Conservation (phyloP, 2,329 filamentous ascomycete genomes). For the Chaetomium globosum region DNA sequence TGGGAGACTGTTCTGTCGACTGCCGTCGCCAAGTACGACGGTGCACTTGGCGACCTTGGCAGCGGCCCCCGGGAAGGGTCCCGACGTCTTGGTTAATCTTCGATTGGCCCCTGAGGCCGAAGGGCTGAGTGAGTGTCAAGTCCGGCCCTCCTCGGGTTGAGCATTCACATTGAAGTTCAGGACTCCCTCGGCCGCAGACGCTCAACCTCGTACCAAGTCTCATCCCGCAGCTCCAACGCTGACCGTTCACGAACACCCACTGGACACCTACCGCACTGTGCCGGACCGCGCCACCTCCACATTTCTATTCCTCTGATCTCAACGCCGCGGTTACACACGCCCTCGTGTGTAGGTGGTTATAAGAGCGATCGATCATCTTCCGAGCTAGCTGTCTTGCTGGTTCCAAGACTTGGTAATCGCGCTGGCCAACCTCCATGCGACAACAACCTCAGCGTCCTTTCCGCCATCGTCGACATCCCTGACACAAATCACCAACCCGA, state of each 20-base stretch:
- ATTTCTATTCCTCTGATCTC: not conserved
- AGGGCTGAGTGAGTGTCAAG: conserved; percentile 11
- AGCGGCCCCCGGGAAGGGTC: conserved; percentile 15
- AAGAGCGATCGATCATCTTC: not conserved
- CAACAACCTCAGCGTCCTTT: conserved; percentile 26
- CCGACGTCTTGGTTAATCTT: conserved; percentile 25
- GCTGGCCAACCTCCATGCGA: conserved; percentile 24
- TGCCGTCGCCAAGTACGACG: conserved; percentile 32
- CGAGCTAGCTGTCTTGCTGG: not conserved
- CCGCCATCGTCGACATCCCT: conserved; percentile 30
- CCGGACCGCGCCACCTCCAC: not conserved
- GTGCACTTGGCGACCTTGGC: conserved; percentile 29
- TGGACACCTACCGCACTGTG: too few species aligned
- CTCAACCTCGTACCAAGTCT: not conserved
- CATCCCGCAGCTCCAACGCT: not conserved
- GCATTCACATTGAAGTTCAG: not conserved
- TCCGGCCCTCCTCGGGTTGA: not conserved
- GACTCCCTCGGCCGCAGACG: not conserved
- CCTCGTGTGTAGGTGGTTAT: not conserved
- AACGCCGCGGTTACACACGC: not conserved
- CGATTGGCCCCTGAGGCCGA: conserved; percentile 21
- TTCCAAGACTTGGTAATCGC: not conserved
- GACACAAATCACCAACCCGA: conserved; percentile 1
- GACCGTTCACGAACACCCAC: not conserved
- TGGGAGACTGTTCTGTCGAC: conserved; percentile 17